Base-by-base conservation (phyloP, 2,329 filamentous ascomycete genomes). In the Fusarium proliferatum region DNA sequence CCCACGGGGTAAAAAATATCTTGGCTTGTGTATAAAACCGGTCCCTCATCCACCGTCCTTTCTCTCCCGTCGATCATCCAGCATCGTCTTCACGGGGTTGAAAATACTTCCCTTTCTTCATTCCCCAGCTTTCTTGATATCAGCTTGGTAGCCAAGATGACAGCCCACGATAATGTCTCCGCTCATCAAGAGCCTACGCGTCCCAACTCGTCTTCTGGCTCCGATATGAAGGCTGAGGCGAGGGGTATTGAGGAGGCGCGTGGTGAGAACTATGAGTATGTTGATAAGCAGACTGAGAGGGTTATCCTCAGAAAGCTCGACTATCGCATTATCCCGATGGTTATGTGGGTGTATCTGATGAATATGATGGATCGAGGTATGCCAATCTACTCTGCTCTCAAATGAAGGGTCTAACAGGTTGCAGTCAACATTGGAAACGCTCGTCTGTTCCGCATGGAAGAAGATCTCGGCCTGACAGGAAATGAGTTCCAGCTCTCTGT, bases 371-470 rank as follows among this genome's bases (percentile, higher is more conserved):
- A 81, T 68, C 73, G 80, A 79, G 79, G 80, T 80, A 69, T 28
- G 67, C 9, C 42, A 19, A 6, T 15, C 9, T 13, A 17, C 12
- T 6, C 13, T 12, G 1, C 9, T 19, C 1, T 4, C 5, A 5
- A 9, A 21, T 12, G 6, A 19, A 1, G 12, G 38, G 26, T 45
- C 48, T 67, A 15, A 69, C 13, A 45, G 3, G 1, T 11, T 87
- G 87, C 67, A 91, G 89, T 92, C 48, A 93, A 93, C 76, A 93
- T 93, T 56, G 89, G 90, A 42, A 92, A 92, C 80, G 90, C 90
- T 23, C 84, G 86, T 11, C 82, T 92, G 4, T 75, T 76, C 28
- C 53, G 36, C 0, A 61, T 76, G 52, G 88, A 91, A 78, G 81
- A 87, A 59, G 90, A 92, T 63, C 82, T 93, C 5, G 82, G 85